These are phyloP conservation scores for Coelastrella sp. DNA, from an alignment of 139 green algal genomes.

Conservation along the genomic window DNA sequence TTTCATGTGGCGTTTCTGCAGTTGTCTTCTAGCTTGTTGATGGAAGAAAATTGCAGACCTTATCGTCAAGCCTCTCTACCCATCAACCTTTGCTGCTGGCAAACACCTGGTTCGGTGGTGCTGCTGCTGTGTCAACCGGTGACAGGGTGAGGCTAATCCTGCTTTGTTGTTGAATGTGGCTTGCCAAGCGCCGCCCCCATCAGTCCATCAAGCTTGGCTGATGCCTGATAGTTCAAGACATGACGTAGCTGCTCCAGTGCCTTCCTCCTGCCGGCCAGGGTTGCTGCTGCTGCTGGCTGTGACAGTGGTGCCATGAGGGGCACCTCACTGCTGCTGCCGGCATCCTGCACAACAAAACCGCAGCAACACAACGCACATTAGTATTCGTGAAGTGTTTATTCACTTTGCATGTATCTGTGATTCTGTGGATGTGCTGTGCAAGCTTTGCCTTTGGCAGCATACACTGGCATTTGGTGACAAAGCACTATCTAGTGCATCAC, in stretches of 20 bases:
- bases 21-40: too few relatives aligned
- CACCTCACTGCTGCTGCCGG: not conserved
- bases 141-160: slow-evolving; percentile 2
- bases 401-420: not conserved
- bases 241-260: not conserved
- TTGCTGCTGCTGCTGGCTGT: not conserved
- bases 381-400: not conserved
- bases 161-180: slow-evolving; percentile 33
- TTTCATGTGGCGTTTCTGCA: too few relatives aligned
- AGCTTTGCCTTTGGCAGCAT: too few relatives aligned
- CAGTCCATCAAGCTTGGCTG: slow-evolving; percentile 45
- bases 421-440: not conserved
- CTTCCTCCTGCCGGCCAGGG: not conserved
- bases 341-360: not conserved
- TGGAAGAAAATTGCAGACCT: too few relatives aligned
- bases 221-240: slow-evolving; percentile 33
- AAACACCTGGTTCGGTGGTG: too few relatives aligned
- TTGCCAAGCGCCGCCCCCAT: slow-evolving; percentile 8
- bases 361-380: not conserved
- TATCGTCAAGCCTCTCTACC: too few relatives aligned
- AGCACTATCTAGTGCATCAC: too few relatives aligned
- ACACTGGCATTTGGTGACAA: too few relatives aligned
- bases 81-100: too few relatives aligned
- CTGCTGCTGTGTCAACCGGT: too few relatives aligned
- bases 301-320: not conserved